Percentiles rank a stretch among this genome's conserved stretches.
Evolutionary conservation across 306 rosid species (phyloP).

Genomic region (Leucaena leucocephala): DNA sequence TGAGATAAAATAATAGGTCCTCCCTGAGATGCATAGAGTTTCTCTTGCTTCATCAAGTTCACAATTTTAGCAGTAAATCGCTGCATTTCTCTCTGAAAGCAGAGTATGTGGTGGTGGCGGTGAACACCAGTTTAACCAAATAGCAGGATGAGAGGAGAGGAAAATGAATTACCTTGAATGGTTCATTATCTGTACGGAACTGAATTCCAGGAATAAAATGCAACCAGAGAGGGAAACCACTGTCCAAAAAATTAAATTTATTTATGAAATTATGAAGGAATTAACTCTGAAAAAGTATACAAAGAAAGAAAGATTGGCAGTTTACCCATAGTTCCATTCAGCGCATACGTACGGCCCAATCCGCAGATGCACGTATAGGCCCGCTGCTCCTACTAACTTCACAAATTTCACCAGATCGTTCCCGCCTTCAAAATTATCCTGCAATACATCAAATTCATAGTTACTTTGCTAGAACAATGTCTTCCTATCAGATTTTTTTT

Average conservation of each 20-base stretch:
- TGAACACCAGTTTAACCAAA: slow-evolving; percentile 2
- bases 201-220: slow-evolving; percentile 77
- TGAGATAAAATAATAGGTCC: slow-evolving; percentile 96
- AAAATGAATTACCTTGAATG: slow-evolving; percentile 63
- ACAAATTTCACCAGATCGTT: slow-evolving; percentile 77
- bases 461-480: neutral
- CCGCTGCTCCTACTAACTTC: slow-evolving; percentile 80
- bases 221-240: slow-evolving; percentile 94
- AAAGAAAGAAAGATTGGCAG: neutral
- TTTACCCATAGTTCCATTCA: slow-evolving; percentile 97
- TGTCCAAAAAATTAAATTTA: slow-evolving; percentile 39
- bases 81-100: slow-evolving; percentile 86
- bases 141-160: neutral
- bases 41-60: slow-evolving; percentile 81
- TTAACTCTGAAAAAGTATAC: neutral
- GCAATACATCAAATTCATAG: slow-evolving; percentile 35
- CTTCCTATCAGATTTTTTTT: neutral
- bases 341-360: slow-evolving; percentile 97
- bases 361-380: slow-evolving; percentile 82
- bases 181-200: slow-evolving; percentile 83
- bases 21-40: slow-evolving; percentile 87
- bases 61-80: slow-evolving; percentile 84
- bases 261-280: neutral
- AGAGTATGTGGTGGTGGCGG: slow-evolving; percentile 10
- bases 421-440: slow-evolving; percentile 80